Base-by-base conservation (phyloP, 306 rosid genomes). In the Luffa acutangula region DNA sequence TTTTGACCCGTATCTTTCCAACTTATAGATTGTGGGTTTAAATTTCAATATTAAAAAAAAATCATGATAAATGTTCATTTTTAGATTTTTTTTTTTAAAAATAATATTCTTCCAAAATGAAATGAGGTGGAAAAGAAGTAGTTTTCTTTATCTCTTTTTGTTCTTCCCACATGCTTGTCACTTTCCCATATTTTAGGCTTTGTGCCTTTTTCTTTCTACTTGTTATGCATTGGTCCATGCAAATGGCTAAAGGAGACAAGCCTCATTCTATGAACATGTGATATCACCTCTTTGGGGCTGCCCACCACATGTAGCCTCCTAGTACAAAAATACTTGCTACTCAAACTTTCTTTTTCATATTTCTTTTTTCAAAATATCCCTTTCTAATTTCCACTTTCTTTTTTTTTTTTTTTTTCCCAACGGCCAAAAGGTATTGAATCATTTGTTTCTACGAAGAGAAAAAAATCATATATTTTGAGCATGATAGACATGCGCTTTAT, bases 131-230 rank as follows among this genome's bases (percentile, higher is more conserved):
- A 36, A 17, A 15, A 63, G 39, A 39, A 66, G 52, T 67, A 18
- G 14, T 41, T 42, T 42, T 67, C 34, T 67, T 67, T 41, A 9
- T 67, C 7, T 67, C 51, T n/a, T 67, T 67, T 42, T 45, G 56
- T 70, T 70, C 76, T n/a, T 70, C 76, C 25, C 76, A 70, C 76
- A 70, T 70, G 76, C 76, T 67, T 70, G 76, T 21, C 76, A 70
- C 56, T 45, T 70, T 70, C 76, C 76, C 37, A 70, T 43, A 70
- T 43, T 70, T 70, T 45, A 70, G 76, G 56, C 76, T 70, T 69
- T 70, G 76, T 70, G 76, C 76, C 20, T 70, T 25, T 43, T 9
- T 4, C 31, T 25, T 18, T 41, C 4, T 18, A 9, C 31, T 39
- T 67, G 52, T 67, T n/a, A 69, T 69, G 53, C 4, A n/a, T 42